These are phyloP conservation scores for Botryosphaeria agaves DNA, from an alignment of 2,329 filamentous ascomycete genomes.

Conservation along the genomic window DNA sequence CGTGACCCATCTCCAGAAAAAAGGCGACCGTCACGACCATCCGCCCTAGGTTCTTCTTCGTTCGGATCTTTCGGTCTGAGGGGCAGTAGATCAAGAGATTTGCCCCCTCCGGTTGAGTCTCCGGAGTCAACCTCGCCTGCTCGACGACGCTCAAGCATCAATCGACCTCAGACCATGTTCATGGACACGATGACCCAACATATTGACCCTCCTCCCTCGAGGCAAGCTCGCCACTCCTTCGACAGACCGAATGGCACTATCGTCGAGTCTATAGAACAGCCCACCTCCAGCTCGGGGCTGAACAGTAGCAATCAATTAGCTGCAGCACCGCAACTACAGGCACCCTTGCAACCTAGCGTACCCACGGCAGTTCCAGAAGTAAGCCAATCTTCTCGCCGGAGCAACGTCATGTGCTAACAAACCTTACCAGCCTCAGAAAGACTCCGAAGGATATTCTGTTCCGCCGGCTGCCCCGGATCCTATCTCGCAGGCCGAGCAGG, in stretches of 20 bases:
- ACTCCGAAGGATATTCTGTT: slow-evolving; percentile 63
- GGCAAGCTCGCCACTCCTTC: not conserved
- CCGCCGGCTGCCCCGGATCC: slow-evolving; percentile 41
- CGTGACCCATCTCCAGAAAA: slow-evolving; percentile 26
- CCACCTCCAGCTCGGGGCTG: slow-evolving; percentile 3
- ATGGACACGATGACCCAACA: too few relatives aligned
- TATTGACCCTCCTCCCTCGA: too few relatives aligned
- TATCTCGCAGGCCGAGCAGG: slow-evolving; percentile 54
- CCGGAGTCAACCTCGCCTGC: slow-evolving; percentile 10
- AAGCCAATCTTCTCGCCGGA: not conserved
- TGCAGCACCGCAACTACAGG: slow-evolving; percentile 11
- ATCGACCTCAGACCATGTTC: too few relatives aligned
- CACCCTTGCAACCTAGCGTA: slow-evolving; percentile 15
- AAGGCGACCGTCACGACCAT: too few relatives aligned
- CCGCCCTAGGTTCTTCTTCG: slow-evolving; percentile 38
- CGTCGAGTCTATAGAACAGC: slow-evolving; percentile 11
- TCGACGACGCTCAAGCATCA: too few relatives aligned
- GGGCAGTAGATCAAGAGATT: slow-evolving; percentile 43
- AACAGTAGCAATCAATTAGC: slow-evolving; percentile 4
- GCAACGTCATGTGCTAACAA: not conserved
- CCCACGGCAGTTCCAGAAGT: slow-evolving; percentile 13
- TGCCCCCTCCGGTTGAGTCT: slow-evolving; percentile 24
- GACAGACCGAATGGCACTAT: slow-evolving; percentile 12
- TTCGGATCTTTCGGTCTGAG: slow-evolving; percentile 44
- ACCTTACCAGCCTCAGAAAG: slow-evolving; percentile 31